Conservation (phyloP, 2,329 filamentous ascomycete species). For the Lachnellula willkommii region DNA sequence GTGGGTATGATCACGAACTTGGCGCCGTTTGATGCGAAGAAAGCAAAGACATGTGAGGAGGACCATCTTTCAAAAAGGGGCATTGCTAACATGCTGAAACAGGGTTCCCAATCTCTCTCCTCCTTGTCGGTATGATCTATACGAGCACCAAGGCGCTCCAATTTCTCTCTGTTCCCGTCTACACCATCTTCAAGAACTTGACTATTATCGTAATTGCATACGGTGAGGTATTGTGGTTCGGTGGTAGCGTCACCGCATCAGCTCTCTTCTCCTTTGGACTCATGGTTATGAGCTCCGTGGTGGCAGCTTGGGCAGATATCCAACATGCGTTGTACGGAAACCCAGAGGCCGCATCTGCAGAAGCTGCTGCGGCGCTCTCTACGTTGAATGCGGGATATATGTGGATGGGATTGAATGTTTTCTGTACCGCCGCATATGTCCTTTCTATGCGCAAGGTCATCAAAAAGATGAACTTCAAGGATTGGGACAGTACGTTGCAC, state of each 20-base stretch:
- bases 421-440: conserved; percentile 87
- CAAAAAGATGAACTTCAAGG: conserved; percentile 99
- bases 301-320: conserved; percentile 97
- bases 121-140: conserved; percentile 99
- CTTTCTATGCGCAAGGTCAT: conserved; percentile 96
- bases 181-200: conserved; percentile 99
- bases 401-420: conserved; percentile 97
- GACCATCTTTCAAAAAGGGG: not conserved
- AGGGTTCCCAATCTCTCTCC: conserved; percentile 96
- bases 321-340: conserved; percentile 66
- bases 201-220: conserved; percentile 99
- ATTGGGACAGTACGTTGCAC: conserved; percentile 83
- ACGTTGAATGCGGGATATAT: conserved; percentile 92
- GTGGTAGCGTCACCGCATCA: conserved; percentile 81
- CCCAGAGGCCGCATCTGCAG: conserved; percentile 34
- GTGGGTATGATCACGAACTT: conserved; percentile 75
- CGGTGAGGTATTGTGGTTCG: conserved; percentile 97
- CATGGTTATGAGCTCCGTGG: conserved; percentile 91
- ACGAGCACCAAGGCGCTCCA: conserved; percentile 93
- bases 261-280: conserved; percentile 89
- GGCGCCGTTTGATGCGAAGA: conserved; percentile 76
- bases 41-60: conserved; percentile 81
- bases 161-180: conserved; percentile 94
- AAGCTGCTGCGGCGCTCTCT: conserved; percentile 70
- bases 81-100: conserved; percentile 12